Conservation (phyloP, 345 rosid genomes). For the Citrus medica region DNA sequence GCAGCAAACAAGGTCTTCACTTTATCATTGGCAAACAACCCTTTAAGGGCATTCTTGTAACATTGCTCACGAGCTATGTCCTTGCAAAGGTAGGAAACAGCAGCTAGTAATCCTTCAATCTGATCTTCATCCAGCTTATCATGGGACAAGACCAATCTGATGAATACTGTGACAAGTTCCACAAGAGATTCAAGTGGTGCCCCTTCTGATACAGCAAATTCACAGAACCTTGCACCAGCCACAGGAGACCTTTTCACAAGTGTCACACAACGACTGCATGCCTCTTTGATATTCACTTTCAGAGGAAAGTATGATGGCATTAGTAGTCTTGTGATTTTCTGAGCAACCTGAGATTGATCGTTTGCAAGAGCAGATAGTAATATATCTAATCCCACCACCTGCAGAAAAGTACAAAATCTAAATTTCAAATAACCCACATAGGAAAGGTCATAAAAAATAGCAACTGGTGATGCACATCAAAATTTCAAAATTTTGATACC, state of each 20-base stretch:
- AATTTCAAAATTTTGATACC: background rate
- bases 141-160: slow-evolving; percentile 47
- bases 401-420: slow-evolving; percentile 20
- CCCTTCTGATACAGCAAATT: slow-evolving; percentile 60
- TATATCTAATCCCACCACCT: slow-evolving; percentile 74
- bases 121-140: slow-evolving; percentile 46
- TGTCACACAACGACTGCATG: slow-evolving; percentile 71
- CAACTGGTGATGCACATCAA: slow-evolving; percentile 5
- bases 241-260: slow-evolving; percentile 75
- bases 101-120: slow-evolving; percentile 70
- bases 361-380: slow-evolving; percentile 59
- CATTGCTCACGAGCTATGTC: slow-evolving; percentile 46
- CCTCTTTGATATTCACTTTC: slow-evolving; percentile 62
- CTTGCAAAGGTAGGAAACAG: slow-evolving; percentile 54
- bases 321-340: slow-evolving; percentile 66
- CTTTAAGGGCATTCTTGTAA: slow-evolving; percentile 50
- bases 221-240: slow-evolving; percentile 95
- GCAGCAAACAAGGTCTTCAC: slow-evolving; percentile 51
- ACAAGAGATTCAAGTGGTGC: slow-evolving; percentile 51
- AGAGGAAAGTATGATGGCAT: slow-evolving; percentile 89
- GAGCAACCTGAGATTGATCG: slow-evolving; percentile 75
- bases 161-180: slow-evolving; percentile 62
- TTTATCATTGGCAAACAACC: slow-evolving; percentile 47
- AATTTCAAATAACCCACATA: slow-evolving; percentile 4
- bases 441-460: background rate